Evolutionary conservation across 306 rosid genomes (phyloP).

Genomic region (Ziziphus jujuba): DNA sequence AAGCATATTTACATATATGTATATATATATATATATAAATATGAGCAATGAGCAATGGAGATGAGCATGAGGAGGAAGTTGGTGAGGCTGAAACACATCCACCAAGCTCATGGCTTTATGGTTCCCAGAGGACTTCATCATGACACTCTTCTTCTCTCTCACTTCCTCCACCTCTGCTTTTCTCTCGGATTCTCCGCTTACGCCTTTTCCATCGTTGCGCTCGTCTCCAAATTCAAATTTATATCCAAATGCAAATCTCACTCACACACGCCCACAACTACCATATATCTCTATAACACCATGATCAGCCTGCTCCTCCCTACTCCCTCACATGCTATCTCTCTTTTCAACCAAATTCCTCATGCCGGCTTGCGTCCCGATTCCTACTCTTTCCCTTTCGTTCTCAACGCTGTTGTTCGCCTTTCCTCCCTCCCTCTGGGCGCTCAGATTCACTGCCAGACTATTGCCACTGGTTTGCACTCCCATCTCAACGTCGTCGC

Average conservation of each 20-base stretch:
- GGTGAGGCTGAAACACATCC: conserved; percentile 31
- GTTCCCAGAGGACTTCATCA: conserved; percentile 39
- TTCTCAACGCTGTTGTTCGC: conserved; percentile 47
- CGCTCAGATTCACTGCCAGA: conserved; percentile 48
- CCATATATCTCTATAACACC: conserved; percentile 42
- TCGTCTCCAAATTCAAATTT: conserved; percentile 10
- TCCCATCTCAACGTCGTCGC: conserved; percentile 28
- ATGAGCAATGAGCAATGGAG: no score
- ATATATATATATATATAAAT: no score
- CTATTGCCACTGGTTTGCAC: conserved; percentile 44
- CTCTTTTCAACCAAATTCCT: conserved; percentile 33
- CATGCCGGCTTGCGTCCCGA: conserved; percentile 38
- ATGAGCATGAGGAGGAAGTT: no score
- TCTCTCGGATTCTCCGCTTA: conserved; percentile 40
- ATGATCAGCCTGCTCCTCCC: conserved; percentile 28
- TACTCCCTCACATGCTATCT: conserved; percentile 32
- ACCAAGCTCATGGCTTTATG: conserved; percentile 50
- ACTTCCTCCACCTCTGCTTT: conserved; percentile 43
- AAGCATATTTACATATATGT: no score
- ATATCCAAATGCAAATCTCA: not conserved
- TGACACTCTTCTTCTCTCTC: conserved; percentile 45
- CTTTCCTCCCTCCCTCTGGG: conserved; percentile 31
- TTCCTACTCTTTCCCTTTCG: conserved; percentile 59
- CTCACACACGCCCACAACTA: no score
- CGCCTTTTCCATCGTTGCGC: conserved; percentile 46